These are phyloP conservation scores for Escovopsis sp. DNA, from an alignment of 2,329 filamentous ascomycete species.

Conservation along the genomic window DNA sequence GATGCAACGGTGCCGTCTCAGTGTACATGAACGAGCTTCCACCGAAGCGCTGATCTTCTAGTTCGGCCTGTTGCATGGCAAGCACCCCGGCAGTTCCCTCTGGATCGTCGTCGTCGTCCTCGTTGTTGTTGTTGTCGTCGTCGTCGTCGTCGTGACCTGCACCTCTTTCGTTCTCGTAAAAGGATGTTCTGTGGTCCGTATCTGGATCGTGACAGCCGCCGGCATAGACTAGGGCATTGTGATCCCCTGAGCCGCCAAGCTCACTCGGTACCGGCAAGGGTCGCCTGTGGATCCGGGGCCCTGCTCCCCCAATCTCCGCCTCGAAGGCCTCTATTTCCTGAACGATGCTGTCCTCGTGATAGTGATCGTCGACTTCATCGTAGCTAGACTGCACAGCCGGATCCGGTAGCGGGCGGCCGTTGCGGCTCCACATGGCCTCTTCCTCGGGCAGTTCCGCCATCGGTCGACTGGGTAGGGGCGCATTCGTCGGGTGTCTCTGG, in stretches of 20 bases:
- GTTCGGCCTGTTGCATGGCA: conserved; percentile 72
- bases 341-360: conserved; percentile 38
- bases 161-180: too few species aligned
- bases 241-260: conserved; percentile 31
- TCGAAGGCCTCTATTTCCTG: conserved; percentile 46
- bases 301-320: conserved; percentile 30
- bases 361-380: conserved; percentile 19
- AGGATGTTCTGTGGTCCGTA: too few species aligned
- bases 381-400: conserved; percentile 13
- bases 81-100: conserved; percentile 74
- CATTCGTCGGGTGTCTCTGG: conserved; percentile 43
- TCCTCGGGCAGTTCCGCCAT: conserved; percentile 30
- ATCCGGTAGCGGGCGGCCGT: conserved; percentile 13
- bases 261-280: conserved; percentile 29
- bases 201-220: conserved; percentile 28
- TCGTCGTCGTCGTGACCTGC: background rate
- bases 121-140: conserved; percentile 12
- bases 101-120: conserved; percentile 67
- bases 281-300: conserved; percentile 11
- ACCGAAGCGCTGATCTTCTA: conserved; percentile 47
- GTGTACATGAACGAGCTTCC: conserved; percentile 17
- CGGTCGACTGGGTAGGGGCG: conserved; percentile 41
- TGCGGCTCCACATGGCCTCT: conserved; percentile 25
- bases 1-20: conserved; percentile 14
- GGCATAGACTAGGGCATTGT: conserved; percentile 31